Conservation (phyloP, 2,329 filamentous ascomycete species). For the Nothomitra cinnamomea region DNA sequence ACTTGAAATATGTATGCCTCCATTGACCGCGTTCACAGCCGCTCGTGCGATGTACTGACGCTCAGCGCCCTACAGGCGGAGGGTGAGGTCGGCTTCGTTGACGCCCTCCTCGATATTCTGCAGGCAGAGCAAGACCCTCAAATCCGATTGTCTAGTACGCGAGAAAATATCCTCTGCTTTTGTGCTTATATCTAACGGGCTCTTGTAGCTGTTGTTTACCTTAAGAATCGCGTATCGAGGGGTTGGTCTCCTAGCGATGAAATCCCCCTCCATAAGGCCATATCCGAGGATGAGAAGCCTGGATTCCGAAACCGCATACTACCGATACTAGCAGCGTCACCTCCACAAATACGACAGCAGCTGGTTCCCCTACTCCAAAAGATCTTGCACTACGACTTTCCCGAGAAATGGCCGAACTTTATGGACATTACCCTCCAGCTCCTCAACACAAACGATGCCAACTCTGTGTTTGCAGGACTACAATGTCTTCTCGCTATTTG, state of each 20-base stretch:
- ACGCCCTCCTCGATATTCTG: conserved; percentile 78
- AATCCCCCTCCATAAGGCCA: conserved; percentile 51
- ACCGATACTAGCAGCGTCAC: conserved; percentile 68
- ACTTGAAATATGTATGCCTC: conserved; percentile 59
- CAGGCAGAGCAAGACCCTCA: conserved; percentile 73
- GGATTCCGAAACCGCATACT: conserved; percentile 77
- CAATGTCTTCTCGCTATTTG: conserved; percentile 91
- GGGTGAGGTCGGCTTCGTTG: conserved; percentile 74
- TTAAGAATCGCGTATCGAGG: conserved; percentile 92
- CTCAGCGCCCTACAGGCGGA: conserved; percentile 48
- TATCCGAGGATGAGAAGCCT: conserved; percentile 77
- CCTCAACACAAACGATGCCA: conserved; percentile 69
- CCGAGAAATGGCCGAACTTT: conserved; percentile 83
- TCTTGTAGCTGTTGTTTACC: conserved; percentile 70
- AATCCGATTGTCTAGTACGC: conserved; percentile 75
- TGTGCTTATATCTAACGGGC: conserved; percentile 11
- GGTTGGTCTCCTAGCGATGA: conserved; percentile 74
- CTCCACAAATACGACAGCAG: conserved; percentile 72
- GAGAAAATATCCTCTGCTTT: conserved; percentile 15
- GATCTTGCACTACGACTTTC: conserved; percentile 91
- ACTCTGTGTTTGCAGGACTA: conserved; percentile 78
- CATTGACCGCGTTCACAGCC: conserved; percentile 6
- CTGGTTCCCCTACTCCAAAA: conserved; percentile 89
- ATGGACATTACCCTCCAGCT: conserved; percentile 84
- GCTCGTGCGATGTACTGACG: conserved; percentile 7